A percentile compares a stretch with the other conserved stretches of the same genome.
These are phyloP conservation scores for Rheum nobile DNA, from an alignment of 148 eudicot species.

Conservation along the genomic window DNA sequence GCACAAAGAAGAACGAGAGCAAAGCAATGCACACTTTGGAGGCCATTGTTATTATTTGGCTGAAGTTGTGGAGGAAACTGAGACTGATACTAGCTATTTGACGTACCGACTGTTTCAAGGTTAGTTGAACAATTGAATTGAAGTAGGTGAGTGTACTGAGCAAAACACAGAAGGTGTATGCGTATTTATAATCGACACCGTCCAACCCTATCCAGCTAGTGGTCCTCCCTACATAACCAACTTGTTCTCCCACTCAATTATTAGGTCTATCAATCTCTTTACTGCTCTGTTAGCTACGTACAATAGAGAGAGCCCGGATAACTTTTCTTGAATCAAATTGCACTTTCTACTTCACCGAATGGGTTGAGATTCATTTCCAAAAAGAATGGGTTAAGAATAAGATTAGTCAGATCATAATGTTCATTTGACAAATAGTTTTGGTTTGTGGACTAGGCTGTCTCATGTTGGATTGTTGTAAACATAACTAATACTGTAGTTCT, in stretches of 20 bases:
- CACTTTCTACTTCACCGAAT: background rate
- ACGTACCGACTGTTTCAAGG: constrained; percentile 1
- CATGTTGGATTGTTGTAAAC: no score
- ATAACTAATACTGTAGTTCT: no score
- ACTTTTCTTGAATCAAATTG: background rate
- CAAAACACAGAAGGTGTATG: background rate
- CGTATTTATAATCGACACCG: background rate
- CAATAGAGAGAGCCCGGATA: background rate
- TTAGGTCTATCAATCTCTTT: constrained; percentile 2
- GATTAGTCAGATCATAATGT: background rate
- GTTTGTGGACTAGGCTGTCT: background rate
- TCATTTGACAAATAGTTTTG: background rate
- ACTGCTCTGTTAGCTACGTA: background rate
- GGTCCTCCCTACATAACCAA: background rate
- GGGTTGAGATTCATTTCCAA: no score
- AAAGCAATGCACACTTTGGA: background rate
- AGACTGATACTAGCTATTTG: no score
- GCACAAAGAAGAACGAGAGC: background rate
- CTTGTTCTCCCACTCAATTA: constrained; percentile 1
- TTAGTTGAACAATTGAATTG: background rate
- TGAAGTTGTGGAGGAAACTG: background rate
- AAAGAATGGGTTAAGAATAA: no score
- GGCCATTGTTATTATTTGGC: background rate
- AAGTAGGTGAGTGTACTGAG: constrained; percentile 1
- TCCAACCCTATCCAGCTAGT: background rate